A percentile compares a stretch with the other conserved stretches of the same genome.
These are phyloP conservation scores for Aspergillus leporis DNA, from an alignment of 495 filamentous ascomycete species.

Conservation along the genomic window DNA sequence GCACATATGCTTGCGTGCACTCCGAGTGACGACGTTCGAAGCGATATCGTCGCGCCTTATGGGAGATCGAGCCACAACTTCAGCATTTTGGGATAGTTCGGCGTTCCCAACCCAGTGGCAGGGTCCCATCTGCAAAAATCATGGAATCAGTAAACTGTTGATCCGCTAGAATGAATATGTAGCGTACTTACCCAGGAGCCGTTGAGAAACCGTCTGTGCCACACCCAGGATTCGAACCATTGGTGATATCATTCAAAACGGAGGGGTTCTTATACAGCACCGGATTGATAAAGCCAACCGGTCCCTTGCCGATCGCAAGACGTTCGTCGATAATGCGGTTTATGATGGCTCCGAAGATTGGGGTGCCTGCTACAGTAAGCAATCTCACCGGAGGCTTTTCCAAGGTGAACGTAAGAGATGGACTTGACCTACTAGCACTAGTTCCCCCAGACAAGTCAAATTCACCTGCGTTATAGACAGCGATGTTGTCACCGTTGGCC, in stretches of 20 bases:
- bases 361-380: constrained; percentile 7
- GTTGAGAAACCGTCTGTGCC: constrained; percentile 50
- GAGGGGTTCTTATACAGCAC: constrained; percentile 48
- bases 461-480: constrained; percentile 37
- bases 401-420: no score
- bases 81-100: constrained; percentile 52
- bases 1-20: no score
- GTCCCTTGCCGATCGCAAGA: constrained; percentile 42
- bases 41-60: constrained; percentile 7
- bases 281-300: constrained; percentile 55
- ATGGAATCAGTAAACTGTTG: constrained; percentile 3
- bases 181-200: constrained; percentile 34
- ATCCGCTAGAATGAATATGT: not conserved
- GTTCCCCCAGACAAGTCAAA: constrained; percentile 38
- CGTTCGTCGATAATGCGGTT: constrained; percentile 51
- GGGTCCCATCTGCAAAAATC: constrained; percentile 50
- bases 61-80: constrained; percentile 37
- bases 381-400: no score
- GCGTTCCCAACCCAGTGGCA: constrained; percentile 55
- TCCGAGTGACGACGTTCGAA: no score
- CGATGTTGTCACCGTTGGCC: constrained; percentile 61
- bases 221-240: constrained; percentile 50
- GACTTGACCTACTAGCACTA: constrained; percentile 23
- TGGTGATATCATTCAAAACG: constrained; percentile 50
- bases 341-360: constrained; percentile 38